phyloP scores from a whole-genome alignment of 129 eudicot species.

The Gnaphalium uliginosum region DNA sequence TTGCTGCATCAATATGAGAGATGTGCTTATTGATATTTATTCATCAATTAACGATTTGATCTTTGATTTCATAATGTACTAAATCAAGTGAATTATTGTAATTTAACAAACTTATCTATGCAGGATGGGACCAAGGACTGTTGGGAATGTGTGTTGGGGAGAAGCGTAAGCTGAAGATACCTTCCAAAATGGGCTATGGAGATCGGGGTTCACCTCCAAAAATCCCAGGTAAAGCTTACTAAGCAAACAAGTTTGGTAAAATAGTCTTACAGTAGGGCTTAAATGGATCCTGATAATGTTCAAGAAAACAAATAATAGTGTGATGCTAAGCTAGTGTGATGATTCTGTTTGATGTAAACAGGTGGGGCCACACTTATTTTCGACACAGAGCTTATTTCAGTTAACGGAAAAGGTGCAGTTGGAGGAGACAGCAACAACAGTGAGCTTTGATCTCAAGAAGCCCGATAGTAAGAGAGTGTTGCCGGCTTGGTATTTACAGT shows the following conservation, averaged over 20 bases:
- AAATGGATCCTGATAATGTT: not conserved
- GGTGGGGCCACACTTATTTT: slow-evolving; percentile 96
- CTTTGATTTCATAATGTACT: not conserved
- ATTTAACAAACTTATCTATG: slow-evolving; percentile 18
- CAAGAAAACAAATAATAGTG: not conserved
- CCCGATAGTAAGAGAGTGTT: too few species aligned
- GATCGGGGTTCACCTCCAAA: slow-evolving; percentile 90
- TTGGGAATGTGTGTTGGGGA: slow-evolving; percentile 97
- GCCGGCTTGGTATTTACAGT: not conserved
- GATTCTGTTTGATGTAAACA: slow-evolving; percentile 24
- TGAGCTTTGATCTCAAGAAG: slow-evolving; percentile 48
- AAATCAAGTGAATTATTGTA: not conserved
- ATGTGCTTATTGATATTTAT: not conserved
- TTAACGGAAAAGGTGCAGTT: slow-evolving; percentile 66
- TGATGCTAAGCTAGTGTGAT: not conserved
- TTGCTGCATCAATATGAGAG: not conserved
- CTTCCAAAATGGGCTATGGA: slow-evolving; percentile 95
- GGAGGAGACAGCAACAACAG: slow-evolving; percentile 38
- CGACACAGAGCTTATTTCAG: slow-evolving; percentile 89
- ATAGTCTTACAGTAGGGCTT: slow-evolving; percentile 4
- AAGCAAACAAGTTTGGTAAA: too few species aligned
- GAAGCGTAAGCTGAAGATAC: slow-evolving; percentile 91
- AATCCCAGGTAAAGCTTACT: slow-evolving; percentile 67
- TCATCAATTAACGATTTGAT: not conserved
- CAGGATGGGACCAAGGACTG: slow-evolving; percentile 99